These are phyloP conservation scores for Asterochloris sp. DNA, from an alignment of 139 green algal species.

Conservation along the genomic window DNA sequence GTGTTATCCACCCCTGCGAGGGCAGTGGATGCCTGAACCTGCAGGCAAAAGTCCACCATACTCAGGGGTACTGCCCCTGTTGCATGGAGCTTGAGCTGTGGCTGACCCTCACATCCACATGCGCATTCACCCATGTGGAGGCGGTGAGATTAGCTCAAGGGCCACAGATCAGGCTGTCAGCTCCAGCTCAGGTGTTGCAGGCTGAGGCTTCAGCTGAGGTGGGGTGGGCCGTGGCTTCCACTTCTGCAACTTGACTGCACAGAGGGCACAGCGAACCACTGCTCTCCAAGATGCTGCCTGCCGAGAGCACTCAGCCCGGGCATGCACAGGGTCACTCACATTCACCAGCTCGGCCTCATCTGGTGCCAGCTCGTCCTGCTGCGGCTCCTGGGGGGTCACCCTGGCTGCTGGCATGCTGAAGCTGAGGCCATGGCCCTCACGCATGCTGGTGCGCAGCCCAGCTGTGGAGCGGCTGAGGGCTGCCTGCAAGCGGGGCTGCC, in stretches of 20 bases:
- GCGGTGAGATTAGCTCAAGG: too few species aligned
- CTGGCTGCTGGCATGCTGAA: neutral
- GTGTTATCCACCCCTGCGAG: conserved; percentile 31
- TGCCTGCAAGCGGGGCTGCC: conserved; percentile 34
- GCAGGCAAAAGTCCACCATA: neutral
- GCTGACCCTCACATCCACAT: too few species aligned
- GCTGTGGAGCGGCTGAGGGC: conserved; percentile 31
- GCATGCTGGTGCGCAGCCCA: neutral
- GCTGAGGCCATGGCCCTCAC: conserved; percentile 8
- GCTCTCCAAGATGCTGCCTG: too few species aligned
- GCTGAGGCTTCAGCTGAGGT: too few species aligned
- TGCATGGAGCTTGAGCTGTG: too few species aligned
- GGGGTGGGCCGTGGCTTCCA: too few species aligned
- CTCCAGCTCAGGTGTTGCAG: too few species aligned
- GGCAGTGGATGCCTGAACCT: neutral
- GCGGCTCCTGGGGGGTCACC: neutral
- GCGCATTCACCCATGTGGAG: too few species aligned
- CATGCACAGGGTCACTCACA: neutral
- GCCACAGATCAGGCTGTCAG: too few species aligned
- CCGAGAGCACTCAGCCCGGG: too few species aligned
- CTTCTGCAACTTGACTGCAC: too few species aligned
- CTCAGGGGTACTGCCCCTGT: neutral
- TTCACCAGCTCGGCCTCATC: conserved; percentile 6
- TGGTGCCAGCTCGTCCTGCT: neutral
- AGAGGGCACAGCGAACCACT: too few species aligned